Evolutionary conservation across 2,329 filamentous ascomycete genomes (phyloP).

Genomic region (Tolypocladium ophioglossoides): DNA sequence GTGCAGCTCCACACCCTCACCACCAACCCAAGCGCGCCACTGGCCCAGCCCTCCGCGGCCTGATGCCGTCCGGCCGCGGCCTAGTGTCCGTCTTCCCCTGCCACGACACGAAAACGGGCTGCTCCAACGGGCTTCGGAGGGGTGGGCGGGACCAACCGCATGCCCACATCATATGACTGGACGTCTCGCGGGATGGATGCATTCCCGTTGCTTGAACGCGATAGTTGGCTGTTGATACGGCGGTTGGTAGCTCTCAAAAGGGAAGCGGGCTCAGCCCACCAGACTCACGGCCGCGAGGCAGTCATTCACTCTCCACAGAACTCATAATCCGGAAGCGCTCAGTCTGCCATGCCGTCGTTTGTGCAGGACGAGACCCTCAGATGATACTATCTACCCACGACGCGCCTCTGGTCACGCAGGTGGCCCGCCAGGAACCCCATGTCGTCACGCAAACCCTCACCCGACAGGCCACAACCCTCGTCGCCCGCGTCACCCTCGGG

Average conservation of each 20-base stretch:
- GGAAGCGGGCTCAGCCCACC: background rate
- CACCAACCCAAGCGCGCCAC: background rate
- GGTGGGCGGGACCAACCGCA: slow-evolving; percentile 6
- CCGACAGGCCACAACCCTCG: background rate
- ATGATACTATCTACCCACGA: background rate
- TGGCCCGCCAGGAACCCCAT: background rate
- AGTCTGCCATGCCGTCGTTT: background rate
- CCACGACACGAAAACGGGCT: background rate
- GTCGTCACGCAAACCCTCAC: slow-evolving; percentile 2
- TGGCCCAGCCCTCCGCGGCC: background rate
- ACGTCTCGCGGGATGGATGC: slow-evolving; percentile 4
- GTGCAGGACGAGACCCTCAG: background rate
- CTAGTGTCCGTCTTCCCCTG: background rate
- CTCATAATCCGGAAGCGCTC: background rate
- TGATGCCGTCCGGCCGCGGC: background rate
- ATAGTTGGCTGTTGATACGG: background rate
- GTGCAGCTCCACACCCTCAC: background rate
- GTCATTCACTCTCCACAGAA: background rate
- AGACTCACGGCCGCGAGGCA: background rate
- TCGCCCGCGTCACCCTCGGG: background rate
- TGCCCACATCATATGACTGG: slow-evolving; percentile 9
- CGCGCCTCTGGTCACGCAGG: background rate
- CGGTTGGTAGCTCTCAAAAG: background rate
- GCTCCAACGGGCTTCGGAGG: background rate
- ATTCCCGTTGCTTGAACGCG: background rate